Evolutionary conservation across 2,329 filamentous ascomycete species (phyloP).

Genomic region (Ceratocystis diversiconidia): DNA sequence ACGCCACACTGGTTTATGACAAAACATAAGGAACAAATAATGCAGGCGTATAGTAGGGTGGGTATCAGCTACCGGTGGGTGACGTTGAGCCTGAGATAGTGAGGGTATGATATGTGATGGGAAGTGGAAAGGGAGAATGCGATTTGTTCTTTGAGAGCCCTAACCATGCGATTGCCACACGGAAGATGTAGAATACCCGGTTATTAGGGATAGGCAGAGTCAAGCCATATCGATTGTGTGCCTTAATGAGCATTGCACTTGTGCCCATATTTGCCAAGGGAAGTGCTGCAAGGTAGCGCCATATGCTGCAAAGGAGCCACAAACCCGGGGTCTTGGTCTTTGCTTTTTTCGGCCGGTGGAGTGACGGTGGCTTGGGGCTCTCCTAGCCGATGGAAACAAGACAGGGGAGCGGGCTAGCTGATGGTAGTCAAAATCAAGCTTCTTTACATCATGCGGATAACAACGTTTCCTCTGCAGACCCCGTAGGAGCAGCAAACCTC

Average conservation of each 20-base stretch:
- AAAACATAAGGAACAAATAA: background rate
- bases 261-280: background rate
- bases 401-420: background rate
- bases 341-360: background rate
- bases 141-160: background rate
- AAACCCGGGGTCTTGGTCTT: background rate
- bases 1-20: background rate
- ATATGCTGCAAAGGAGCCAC: background rate
- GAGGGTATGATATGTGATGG: background rate
- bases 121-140: background rate
- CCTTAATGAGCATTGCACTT: background rate
- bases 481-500: constrained; percentile 42
- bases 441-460: constrained; percentile 31
- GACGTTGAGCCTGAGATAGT: background rate
- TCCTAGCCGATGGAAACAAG: background rate
- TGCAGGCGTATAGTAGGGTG: background rate
- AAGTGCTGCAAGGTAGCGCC: background rate
- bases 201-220: background rate
- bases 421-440: background rate
- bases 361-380: background rate
- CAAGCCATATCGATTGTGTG: background rate
- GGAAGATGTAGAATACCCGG: background rate
- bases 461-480: constrained; percentile 36
- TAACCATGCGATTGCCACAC: background rate
- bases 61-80: too few relatives aligned